Percentiles rank a stretch among this genome's conserved stretches.
Conservation (phyloP, 345 rosid species). For the Crucihimalaya himalaica region DNA sequence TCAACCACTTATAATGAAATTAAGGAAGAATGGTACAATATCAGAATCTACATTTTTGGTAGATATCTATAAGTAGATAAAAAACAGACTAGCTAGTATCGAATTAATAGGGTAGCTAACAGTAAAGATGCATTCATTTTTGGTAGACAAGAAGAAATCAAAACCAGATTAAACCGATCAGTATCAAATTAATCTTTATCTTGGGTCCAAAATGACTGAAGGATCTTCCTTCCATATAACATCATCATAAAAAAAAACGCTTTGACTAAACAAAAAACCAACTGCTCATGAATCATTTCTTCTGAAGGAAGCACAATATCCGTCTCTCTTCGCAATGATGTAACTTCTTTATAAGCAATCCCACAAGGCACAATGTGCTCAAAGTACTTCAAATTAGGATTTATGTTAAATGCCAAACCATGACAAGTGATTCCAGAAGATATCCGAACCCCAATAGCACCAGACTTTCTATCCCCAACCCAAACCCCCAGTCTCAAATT, state of each 20-base stretch:
- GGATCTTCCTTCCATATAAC: constrained; percentile 55
- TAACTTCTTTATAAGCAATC: constrained; percentile 79
- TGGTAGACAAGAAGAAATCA: not conserved
- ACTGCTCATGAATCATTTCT: constrained; percentile 69
- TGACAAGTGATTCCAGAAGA: constrained; percentile 80
- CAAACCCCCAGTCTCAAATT: constrained; percentile 87
- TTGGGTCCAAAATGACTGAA: constrained; percentile 33
- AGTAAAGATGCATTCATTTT: not conserved
- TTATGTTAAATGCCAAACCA: constrained; percentile 81
- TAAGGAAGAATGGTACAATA: too few species aligned
- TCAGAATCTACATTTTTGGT: too few species aligned
- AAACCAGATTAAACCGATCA: too few species aligned
- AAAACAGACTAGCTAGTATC: not conserved
- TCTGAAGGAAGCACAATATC: constrained; percentile 61
- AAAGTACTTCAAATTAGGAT: constrained; percentile 81
- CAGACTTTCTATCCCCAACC: constrained; percentile 87
- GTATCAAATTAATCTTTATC: constrained; percentile 7
- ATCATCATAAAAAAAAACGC: constrained; percentile 54
- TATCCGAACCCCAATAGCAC: constrained; percentile 87
- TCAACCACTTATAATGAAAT: too few species aligned
- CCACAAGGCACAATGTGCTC: constrained; percentile 94
- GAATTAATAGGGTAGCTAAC: not conserved
- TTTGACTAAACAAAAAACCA: constrained; percentile 72
- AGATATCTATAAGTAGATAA: too few species aligned
- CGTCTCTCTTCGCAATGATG: constrained; percentile 76